Conservation (phyloP, 371 early-diverging fungal species). For the Syncephalastrum sp. region DNA sequence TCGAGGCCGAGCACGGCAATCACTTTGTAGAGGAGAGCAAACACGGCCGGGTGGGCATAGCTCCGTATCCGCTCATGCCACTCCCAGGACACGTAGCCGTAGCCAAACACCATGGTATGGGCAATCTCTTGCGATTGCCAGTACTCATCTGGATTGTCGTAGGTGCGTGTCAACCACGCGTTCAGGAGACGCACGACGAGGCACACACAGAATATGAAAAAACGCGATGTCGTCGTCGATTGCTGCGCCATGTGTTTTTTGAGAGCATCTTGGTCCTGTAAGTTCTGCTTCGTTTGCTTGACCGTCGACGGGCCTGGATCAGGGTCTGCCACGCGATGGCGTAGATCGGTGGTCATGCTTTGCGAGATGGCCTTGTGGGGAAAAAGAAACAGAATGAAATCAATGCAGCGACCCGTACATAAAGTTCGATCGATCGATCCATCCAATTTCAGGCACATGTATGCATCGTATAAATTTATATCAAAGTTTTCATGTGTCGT, state of each 20-base stretch:
- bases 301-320: not conserved
- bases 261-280: not conserved
- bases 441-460: no score
- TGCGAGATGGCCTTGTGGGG: not conserved
- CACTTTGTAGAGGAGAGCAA: slow-evolving; percentile 69
- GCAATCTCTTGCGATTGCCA: slow-evolving; percentile 92
- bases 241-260: slow-evolving; percentile 1
- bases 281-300: not conserved
- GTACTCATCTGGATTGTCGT: slow-evolving; percentile 87
- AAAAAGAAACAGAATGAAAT: not conserved
- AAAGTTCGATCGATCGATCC: not conserved
- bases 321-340: not conserved
- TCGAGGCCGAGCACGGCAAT: slow-evolving; percentile 64
- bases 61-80: slow-evolving; percentile 79
- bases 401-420: not conserved
- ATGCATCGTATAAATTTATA: no score
- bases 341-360: not conserved
- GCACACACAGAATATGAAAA: slow-evolving; percentile 41
- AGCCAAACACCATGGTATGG: slow-evolving; percentile 75
- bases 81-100: slow-evolving; percentile 93
- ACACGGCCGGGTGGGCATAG: slow-evolving; percentile 74
- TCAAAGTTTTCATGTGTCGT: no score
- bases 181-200: slow-evolving; percentile 65
- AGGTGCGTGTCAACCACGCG: slow-evolving; percentile 65
- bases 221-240: slow-evolving; percentile 20